Conservation (phyloP, 73 alveolate genomes). For the Paramecium primaurelia region DNA sequence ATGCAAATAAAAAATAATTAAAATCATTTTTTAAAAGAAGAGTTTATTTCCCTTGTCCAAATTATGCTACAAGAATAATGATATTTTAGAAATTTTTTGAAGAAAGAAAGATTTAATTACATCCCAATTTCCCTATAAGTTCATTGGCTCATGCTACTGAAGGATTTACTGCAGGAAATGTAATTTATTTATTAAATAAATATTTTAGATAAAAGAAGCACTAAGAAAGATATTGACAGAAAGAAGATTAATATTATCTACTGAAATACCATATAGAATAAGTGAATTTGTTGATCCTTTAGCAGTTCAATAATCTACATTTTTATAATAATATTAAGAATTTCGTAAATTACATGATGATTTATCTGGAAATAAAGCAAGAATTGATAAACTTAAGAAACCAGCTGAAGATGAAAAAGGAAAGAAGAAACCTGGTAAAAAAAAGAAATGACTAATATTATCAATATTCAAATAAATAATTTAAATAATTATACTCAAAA, state of each 20-base stretch:
- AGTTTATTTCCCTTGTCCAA: conserved; percentile 88
- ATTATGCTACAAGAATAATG: conserved; percentile 76
- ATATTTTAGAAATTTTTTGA: conserved; percentile 82
- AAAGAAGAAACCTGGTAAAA: not conserved
- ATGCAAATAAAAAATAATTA: conserved; percentile 74
- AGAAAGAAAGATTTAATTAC: conserved; percentile 69
- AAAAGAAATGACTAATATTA: not conserved
- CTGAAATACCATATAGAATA: conserved; percentile 67
- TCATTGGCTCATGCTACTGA: conserved; percentile 85
- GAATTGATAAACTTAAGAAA: conserved; percentile 66
- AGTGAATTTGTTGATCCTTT: conserved; percentile 84
- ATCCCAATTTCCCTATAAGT: conserved; percentile 79
- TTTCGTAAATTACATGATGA: conserved; percentile 69
- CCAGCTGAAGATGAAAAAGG: conserved; percentile 69
- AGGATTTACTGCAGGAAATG: conserved; percentile 90
- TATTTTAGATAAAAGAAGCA: conserved; percentile 62
- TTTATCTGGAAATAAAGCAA: conserved; percentile 66
- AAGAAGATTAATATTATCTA: conserved; percentile 63
- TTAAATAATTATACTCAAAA: not conserved
- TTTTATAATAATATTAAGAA: conserved; percentile 64
- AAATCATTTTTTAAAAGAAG: conserved; percentile 80
- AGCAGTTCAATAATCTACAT: conserved; percentile 70
- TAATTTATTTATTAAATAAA: not conserved
- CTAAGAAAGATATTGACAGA: conserved; percentile 77
- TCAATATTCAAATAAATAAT: not conserved